Conservation (phyloP, 352 stramenopile genomes). For the Phytophthora chlamydospora region DNA sequence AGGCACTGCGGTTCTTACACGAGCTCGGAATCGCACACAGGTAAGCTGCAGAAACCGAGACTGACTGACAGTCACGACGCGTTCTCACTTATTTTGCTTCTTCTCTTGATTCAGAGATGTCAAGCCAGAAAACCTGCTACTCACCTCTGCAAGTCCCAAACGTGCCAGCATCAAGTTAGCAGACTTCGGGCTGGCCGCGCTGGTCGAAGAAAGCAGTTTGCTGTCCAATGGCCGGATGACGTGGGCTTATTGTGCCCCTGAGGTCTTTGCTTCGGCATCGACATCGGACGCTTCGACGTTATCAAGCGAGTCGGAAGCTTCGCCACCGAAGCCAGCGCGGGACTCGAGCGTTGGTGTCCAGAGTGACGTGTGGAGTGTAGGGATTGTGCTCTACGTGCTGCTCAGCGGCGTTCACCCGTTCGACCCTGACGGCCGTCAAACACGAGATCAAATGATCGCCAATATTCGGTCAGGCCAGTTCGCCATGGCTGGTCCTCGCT, state of each 20-base stretch:
- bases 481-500: conserved; percentile 46
- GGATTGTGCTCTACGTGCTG: conserved; percentile 91
- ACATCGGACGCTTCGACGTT: neutral
- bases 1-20: conserved; percentile 71
- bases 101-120: conserved; percentile 54
- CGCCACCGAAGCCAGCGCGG: conserved; percentile 25
- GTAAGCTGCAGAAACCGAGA: conserved; percentile 21
- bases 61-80: no score
- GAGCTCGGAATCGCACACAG: conserved; percentile 73
- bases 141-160: conserved; percentile 74
- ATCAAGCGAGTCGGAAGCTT: conserved; percentile 11
- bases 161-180: conserved; percentile 78
- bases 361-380: conserved; percentile 88
- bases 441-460: conserved; percentile 75
- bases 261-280: conserved; percentile 48
- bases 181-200: conserved; percentile 85
- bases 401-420: conserved; percentile 84
- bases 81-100: conserved; percentile 17
- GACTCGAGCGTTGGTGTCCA: conserved; percentile 45
- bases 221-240: conserved; percentile 55
- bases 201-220: conserved; percentile 55
- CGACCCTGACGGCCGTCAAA: conserved; percentile 67
- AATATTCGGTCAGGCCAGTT: conserved; percentile 57
- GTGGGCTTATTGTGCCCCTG: conserved; percentile 72
- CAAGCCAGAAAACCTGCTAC: conserved; percentile 88